Evolutionary conservation across 2,329 filamentous ascomycete species (phyloP), one percentile per base, ranked within the genome.

Genomic region (Emmonsiellopsis sp.): DNA sequence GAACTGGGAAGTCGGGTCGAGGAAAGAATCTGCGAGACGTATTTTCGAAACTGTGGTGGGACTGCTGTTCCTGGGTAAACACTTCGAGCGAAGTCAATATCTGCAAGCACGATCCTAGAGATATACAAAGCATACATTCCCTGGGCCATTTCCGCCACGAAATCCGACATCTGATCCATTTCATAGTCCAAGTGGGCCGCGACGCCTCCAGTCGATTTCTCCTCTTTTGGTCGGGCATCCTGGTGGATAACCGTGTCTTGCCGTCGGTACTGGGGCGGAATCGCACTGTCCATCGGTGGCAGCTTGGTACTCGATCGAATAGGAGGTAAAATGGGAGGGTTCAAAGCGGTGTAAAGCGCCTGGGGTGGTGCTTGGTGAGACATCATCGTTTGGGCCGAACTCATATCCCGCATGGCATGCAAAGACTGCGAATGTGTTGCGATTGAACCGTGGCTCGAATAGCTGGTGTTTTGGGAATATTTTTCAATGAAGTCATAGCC

Each of bases 161-260:
- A 96, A 68, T 95, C 89, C 58, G 89, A 86, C 91, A 95, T 96
- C 70, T 87, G 78, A 68, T 95, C 89, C 83, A 95, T 92, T 72
- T 95, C 90, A 70, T 96, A 96, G 77, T 95, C 91, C 72, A 96
- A 82, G 74, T 94, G 87, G 65, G 89, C 89, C 63, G 91, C 93
- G 40, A 96, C 91, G 63, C 91, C 91, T 68, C 91, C 90, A 53
- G 81, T 81, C n/a, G 81, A 73, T 68, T 84, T 84, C 61, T 84
- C 82, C 62, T 84, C 81, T 68, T 84, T 84, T 31, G 64, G 68
- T 43, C 63, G 64, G 49, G 54, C 44, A 27, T 56, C 53, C 43
- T 54, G 49, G 6, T 58, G 55, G 36, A 65, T 61, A 53, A 68
- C 65, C 49, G 65, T 59, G 42, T 74, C 71, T 51, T 69, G 67